These are phyloP conservation scores for Pseudoturritis turrita DNA, from an alignment of 345 rosid genomes.

Conservation along the genomic window DNA sequence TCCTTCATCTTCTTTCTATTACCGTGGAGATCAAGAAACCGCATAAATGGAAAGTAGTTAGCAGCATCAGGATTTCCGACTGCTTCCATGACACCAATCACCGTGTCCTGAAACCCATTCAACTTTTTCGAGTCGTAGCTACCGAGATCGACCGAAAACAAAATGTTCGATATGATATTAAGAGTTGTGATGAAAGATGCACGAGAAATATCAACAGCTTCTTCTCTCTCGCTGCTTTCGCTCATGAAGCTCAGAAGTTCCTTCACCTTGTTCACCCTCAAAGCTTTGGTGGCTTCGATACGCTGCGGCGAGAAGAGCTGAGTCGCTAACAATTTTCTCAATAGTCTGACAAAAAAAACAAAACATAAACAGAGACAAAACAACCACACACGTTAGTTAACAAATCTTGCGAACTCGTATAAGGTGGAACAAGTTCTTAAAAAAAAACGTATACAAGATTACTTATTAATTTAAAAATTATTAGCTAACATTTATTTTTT, in stretches of 20 bases:
- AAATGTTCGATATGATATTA: slow-evolving; percentile 20
- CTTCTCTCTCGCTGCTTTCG: slow-evolving; percentile 20
- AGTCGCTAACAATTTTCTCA: slow-evolving; percentile 15
- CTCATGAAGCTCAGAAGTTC: slow-evolving; percentile 16
- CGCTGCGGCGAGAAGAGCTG: slow-evolving; percentile 25
- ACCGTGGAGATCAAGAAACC: slow-evolving; percentile 1
- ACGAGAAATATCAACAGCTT: slow-evolving; percentile 25
- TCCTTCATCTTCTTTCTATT: slow-evolving; percentile 3
- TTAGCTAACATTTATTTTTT: too few species aligned
- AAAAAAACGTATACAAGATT: too few species aligned
- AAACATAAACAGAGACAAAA: not conserved
- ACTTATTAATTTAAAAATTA: too few species aligned
- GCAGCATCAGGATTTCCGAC: slow-evolving; percentile 37
- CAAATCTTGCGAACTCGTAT: too few species aligned
- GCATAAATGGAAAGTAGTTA: slow-evolving; percentile 16
- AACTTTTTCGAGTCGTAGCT: slow-evolving; percentile 8
- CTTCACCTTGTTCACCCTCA: slow-evolving; percentile 21
- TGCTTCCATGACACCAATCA: slow-evolving; percentile 6
- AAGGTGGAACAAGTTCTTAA: too few species aligned
- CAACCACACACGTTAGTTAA: too few species aligned
- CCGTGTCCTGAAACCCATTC: slow-evolving; percentile 4
- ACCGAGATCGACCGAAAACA: slow-evolving; percentile 24
- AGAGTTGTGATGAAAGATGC: slow-evolving; percentile 23
- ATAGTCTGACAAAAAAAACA: slow-evolving; percentile 3
- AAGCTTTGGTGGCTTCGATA: slow-evolving; percentile 7